These are phyloP conservation scores for Mariannaea elegans DNA, from an alignment of 2,329 filamentous ascomycete genomes.

Conservation along the genomic window DNA sequence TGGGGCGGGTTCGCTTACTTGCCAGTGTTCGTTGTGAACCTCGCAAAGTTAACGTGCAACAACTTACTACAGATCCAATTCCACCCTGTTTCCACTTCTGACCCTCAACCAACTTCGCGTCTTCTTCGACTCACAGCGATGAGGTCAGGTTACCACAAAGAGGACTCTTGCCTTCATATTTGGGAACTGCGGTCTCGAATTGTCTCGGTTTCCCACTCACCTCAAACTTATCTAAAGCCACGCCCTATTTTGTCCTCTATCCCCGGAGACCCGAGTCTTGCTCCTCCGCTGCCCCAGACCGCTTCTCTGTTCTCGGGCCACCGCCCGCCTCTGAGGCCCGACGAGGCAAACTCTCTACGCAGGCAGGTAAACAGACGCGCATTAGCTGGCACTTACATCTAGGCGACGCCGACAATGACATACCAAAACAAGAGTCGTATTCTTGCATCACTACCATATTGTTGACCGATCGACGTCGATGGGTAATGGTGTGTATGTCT, in stretches of 20 bases:
- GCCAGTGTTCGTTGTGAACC: too few relatives aligned
- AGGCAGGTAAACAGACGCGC: not conserved
- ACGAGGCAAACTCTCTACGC: slow-evolving; percentile 9
- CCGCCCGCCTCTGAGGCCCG: slow-evolving; percentile 4
- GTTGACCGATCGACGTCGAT: slow-evolving; percentile 36
- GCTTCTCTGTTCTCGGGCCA: slow-evolving; percentile 16
- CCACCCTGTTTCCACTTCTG: too few relatives aligned
- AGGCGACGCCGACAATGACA: slow-evolving; percentile 31
- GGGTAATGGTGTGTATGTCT: slow-evolving; percentile 35
- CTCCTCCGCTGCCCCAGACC: slow-evolving; percentile 9
- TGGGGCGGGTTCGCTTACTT: too few relatives aligned
- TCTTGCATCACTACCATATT: slow-evolving; percentile 28
- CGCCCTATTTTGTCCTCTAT: not conserved
- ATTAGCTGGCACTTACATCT: slow-evolving; percentile 1
- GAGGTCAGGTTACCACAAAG: too few relatives aligned
- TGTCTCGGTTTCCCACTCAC: slow-evolving; percentile 1
- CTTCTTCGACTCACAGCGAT: not conserved
- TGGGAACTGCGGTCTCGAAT: not conserved
- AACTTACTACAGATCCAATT: too few relatives aligned
- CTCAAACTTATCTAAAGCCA: slow-evolving; percentile 8
- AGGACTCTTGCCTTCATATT: not conserved
- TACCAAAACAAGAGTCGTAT: slow-evolving; percentile 20
- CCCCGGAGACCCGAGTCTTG: not conserved
- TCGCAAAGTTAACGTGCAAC: too few relatives aligned
- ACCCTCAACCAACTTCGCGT: too few relatives aligned